These are phyloP conservation scores for Rhododendron molle DNA, from an alignment of 148 eudicot genomes.

Conservation along the genomic window DNA sequence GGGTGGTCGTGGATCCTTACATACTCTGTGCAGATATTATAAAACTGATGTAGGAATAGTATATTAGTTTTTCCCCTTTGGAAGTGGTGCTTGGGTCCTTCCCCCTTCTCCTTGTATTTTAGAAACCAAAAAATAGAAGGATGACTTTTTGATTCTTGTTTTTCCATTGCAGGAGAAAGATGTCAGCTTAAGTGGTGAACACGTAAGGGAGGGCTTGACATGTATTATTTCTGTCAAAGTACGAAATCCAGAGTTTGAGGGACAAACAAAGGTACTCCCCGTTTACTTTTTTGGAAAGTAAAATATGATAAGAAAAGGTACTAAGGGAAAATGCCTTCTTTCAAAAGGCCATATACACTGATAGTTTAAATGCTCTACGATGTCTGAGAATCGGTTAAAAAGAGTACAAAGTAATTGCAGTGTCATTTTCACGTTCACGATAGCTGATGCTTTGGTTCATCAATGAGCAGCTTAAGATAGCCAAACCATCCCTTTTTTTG, in stretches of 20 bases:
- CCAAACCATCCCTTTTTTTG: not conserved
- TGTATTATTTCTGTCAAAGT: conserved; percentile 92
- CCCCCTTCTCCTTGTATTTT: not conserved
- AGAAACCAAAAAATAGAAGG: not conserved
- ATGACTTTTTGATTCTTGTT: not conserved
- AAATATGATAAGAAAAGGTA: not conserved
- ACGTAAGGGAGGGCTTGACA: conserved; percentile 88
- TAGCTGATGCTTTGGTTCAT: not conserved
- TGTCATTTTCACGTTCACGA: not conserved
- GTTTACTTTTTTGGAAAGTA: not conserved
- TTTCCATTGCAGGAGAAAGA: conserved; percentile 70
- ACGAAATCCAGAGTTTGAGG: conserved; percentile 96
- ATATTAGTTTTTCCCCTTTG: not conserved
- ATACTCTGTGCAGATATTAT: not conserved
- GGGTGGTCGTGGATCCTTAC: not conserved
- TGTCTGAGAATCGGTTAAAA: not conserved
- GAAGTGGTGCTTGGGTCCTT: not conserved
- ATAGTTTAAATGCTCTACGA: not conserved
- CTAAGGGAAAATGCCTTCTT: not conserved
- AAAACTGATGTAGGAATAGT: not conserved
- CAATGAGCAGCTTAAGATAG: not conserved
- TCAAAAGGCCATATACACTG: not conserved
- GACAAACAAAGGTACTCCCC: conserved; percentile 80
- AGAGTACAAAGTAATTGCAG: not conserved
- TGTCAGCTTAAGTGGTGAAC: conserved; percentile 82